Evolutionary conservation across 2,329 filamentous ascomycete species (phyloP).

Genomic region (Exophiala xenobiotica): DNA sequence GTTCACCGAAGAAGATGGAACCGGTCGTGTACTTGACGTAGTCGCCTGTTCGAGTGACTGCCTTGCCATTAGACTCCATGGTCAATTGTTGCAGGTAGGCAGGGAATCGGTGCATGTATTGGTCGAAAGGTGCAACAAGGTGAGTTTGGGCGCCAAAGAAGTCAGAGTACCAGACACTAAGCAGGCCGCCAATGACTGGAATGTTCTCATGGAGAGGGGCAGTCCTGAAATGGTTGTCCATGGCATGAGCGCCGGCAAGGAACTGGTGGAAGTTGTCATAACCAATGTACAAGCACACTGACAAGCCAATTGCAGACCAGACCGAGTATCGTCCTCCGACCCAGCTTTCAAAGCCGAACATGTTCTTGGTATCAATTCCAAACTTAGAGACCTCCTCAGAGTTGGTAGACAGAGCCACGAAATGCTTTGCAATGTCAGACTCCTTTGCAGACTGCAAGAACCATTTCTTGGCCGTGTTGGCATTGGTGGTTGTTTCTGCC

Average conservation of each 20-base stretch:
- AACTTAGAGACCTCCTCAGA: constrained; percentile 95
- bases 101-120: constrained; percentile 98
- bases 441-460: constrained; percentile 87
- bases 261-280: constrained; percentile 98
- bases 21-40: constrained; percentile 98
- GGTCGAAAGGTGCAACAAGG: constrained; percentile 95
- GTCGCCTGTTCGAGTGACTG: constrained; percentile 80
- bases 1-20: constrained; percentile 94
- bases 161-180: constrained; percentile 98
- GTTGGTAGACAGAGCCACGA: constrained; percentile 96
- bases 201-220: constrained; percentile 94
- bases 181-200: constrained; percentile 81
- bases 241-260: constrained; percentile 87
- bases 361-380: constrained; percentile 97
- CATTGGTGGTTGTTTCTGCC: constrained; percentile 94
- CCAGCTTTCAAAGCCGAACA: constrained; percentile 99
- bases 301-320: constrained; percentile 97
- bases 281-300: constrained; percentile 90
- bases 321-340: constrained; percentile 97
- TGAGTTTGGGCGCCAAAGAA: constrained; percentile 99
- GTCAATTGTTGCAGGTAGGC: constrained; percentile 98
- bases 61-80: constrained; percentile 99
- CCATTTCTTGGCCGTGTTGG: constrained; percentile 95
- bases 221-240: constrained; percentile 97
- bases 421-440: constrained; percentile 88